Evolutionary conservation across 371 early-diverging fungal genomes (phyloP), one percentile per base, ranked within the genome.

Genomic region (Saksenaea oblongispora): DNA sequence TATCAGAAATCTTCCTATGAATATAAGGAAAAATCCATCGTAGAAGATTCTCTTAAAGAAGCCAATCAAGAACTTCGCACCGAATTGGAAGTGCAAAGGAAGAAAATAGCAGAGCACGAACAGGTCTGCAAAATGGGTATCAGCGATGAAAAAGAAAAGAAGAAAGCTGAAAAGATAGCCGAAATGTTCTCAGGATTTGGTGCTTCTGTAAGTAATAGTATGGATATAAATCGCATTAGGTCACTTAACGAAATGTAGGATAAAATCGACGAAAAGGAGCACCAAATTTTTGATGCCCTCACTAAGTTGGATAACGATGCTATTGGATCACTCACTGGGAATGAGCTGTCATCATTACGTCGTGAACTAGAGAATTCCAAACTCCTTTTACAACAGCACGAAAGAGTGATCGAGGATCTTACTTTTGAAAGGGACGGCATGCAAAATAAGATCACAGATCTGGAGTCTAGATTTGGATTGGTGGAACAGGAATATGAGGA

Each of bases 401-500:
- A 89, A 28, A 84, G 85, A 65, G 77, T 82, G 1, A 91, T 94
- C 42, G 62, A 80, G 3, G 88, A 89, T 36, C 80, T 93, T 24
- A 74, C 72, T 34, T 69, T 77, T 51, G 88, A 90, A 65, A 91
- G 89, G 56, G 86, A 86, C 2, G 39, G 67, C 0, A 74, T 93
- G 39, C 74, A 81, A 36, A 68, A 78, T 63, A 87, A 89, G 79
- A 85, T 86, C 54, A 75, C 83, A 35, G 94, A 93, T 13, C 73
- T 91, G 15, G 95, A 96, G 67, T 65, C 71, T 62, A 87, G 89
- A 62, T 84, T 92, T 54, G 83, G 86, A 28, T 75, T 83, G 7
- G 82, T 96, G 26, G 92, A 95, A 71, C 64, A 83, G 18, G 96
- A 96, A 74, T 96, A 95, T 68, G 95, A 95, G 64, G 95, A 95